Conservation (phyloP, 108 stramenopile species). For the Chaetoceros muelleri region DNA sequence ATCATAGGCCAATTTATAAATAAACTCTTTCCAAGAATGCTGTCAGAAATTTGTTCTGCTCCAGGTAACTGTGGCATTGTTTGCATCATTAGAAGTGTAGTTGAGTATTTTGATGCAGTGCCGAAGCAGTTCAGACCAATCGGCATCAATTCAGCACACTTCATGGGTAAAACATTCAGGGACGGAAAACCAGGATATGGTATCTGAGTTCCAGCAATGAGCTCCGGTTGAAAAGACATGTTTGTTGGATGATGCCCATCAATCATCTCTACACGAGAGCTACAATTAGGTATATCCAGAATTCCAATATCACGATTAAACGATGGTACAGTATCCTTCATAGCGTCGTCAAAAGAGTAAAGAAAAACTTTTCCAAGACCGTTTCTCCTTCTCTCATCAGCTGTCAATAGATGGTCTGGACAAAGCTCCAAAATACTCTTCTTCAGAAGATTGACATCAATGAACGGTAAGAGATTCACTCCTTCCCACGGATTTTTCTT, state of each 20-base stretch:
- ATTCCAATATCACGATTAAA: constrained; percentile 76
- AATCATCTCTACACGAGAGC: constrained; percentile 52
- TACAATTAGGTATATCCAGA: constrained; percentile 65
- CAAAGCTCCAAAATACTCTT: constrained; percentile 63
- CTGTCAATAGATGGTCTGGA: constrained; percentile 60
- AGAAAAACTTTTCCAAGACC: constrained; percentile 58
- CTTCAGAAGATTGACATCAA: constrained; percentile 82
- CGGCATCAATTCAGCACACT: constrained; percentile 37
- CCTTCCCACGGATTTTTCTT: constrained; percentile 99
- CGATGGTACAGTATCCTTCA: constrained; percentile 62
- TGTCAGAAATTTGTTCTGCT: constrained; percentile 50
- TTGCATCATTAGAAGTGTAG: constrained; percentile 66
- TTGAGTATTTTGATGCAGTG: constrained; percentile 78
- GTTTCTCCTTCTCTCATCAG: constrained; percentile 74
- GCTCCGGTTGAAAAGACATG: constrained; percentile 70
- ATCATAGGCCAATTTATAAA: constrained; percentile 98
- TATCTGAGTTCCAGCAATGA: constrained; percentile 70
- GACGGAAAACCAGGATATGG: constrained; percentile 91
- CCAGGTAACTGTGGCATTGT: constrained; percentile 60
- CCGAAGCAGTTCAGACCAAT: constrained; percentile 84
- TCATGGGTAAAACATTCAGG: constrained; percentile 81
- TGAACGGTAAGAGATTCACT: constrained; percentile 95
- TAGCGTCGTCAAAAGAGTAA: constrained; percentile 69
- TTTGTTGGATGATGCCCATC: constrained; percentile 45
- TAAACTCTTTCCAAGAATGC: constrained; percentile 70